These are phyloP conservation scores for Verticillium dahliae DNA, from an alignment of 2,329 filamentous ascomycete genomes.

Conservation along the genomic window DNA sequence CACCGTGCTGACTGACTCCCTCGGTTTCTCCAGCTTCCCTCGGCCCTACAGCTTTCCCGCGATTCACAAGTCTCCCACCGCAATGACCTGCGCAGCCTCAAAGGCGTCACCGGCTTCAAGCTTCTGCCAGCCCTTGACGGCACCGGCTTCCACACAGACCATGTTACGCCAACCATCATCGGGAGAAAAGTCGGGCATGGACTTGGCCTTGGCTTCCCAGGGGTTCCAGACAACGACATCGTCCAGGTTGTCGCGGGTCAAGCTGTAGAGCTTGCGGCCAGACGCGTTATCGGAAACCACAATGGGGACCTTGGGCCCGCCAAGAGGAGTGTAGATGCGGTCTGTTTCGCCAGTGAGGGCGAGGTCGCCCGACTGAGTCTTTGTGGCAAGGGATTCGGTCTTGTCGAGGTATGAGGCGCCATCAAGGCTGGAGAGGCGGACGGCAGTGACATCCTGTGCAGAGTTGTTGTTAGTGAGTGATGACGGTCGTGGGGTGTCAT, in stretches of 20 bases:
- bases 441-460: slow-evolving; percentile 67
- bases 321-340: slow-evolving; percentile 72
- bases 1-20: neutral
- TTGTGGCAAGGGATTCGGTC: slow-evolving; percentile 57
- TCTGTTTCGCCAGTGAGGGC: slow-evolving; percentile 76
- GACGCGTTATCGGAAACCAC: slow-evolving; percentile 49
- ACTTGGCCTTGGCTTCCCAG: slow-evolving; percentile 77
- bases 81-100: slow-evolving; percentile 54
- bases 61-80: slow-evolving; percentile 1
- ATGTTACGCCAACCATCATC: slow-evolving; percentile 89
- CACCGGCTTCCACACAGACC: slow-evolving; percentile 89
- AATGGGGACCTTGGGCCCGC: slow-evolving; percentile 51
- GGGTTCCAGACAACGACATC: slow-evolving; percentile 98
- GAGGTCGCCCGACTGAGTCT: slow-evolving; percentile 58
- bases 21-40: neutral
- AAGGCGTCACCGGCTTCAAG: slow-evolving; percentile 72
- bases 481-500: neutral
- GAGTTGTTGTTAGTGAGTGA: neutral
- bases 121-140: slow-evolving; percentile 74
- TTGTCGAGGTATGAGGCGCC: slow-evolving; percentile 79
- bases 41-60: neutral
- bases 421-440: slow-evolving; percentile 69
- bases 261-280: slow-evolving; percentile 59
- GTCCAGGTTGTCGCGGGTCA: slow-evolving; percentile 76
- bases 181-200: slow-evolving; percentile 81